Evolutionary conservation across 106 monocot species (phyloP).

Genomic region (Acanthochlamys bracteata): DNA sequence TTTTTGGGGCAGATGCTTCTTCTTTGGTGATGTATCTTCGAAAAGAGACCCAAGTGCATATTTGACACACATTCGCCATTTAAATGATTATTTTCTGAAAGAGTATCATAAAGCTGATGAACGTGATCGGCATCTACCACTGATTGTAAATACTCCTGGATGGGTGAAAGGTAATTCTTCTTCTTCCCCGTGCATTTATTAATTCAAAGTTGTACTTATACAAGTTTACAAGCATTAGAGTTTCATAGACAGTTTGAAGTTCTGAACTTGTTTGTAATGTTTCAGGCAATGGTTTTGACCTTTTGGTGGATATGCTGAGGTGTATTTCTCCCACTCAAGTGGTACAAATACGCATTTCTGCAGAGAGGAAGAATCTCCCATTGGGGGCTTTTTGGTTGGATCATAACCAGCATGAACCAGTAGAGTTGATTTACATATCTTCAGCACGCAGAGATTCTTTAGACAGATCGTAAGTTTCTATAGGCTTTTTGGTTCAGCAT

Average conservation of each 20-base stretch:
- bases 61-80: slow-evolving; percentile 31
- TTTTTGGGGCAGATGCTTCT: slow-evolving; percentile 57
- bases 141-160: slow-evolving; percentile 93
- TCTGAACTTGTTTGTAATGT: background rate
- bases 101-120: slow-evolving; percentile 27
- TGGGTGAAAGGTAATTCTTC: slow-evolving; percentile 83
- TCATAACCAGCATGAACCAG: slow-evolving; percentile 13
- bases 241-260: background rate
- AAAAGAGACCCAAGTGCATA: slow-evolving; percentile 89
- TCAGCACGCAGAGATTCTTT: slow-evolving; percentile 32
- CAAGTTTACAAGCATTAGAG: too few species aligned
- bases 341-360: slow-evolving; percentile 61
- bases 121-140: slow-evolving; percentile 27
- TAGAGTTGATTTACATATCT: slow-evolving; percentile 29
- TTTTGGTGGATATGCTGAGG: slow-evolving; percentile 69
- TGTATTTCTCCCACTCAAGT: slow-evolving; percentile 51
- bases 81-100: slow-evolving; percentile 66
- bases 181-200: background rate
- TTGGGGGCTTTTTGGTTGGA: slow-evolving; percentile 65
- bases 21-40: slow-evolving; percentile 89
- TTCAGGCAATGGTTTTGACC: slow-evolving; percentile 76
- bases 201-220: background rate
- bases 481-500: too few species aligned
- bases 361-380: slow-evolving; percentile 82
- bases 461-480: slow-evolving; percentile 54